Base-by-base conservation (phyloP, 129 eudicot genomes). In the Flaveria trinervia region DNA sequence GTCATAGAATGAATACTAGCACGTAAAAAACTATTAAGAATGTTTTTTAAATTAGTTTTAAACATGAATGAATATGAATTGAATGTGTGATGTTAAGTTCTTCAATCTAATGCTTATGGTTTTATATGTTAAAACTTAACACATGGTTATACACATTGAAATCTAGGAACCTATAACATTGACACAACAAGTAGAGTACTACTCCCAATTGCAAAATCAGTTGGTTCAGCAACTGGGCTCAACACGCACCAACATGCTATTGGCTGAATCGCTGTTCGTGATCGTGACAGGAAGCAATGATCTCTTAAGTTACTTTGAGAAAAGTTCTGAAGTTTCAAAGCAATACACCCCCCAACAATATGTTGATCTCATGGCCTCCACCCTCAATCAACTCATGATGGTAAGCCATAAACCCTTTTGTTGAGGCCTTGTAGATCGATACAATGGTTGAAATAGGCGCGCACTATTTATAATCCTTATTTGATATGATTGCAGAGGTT, bases 231-330 rank as follows among this genome's bases (percentile, higher is more conserved):
- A 49, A 64, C 7, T 84, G 56, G 96, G 96, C 10, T 41, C 83
- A 0, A 16, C 68, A 0, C 77, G 69, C 33, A 89, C 90, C 12
- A 60, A 77, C 4, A 13, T 77, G 3, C 87, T 82, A 77, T 43
- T 85, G n/a, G 66, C 87, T 0, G 89, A 87, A 54, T 83, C 93
- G 2, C 45, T 92, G 15, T 89, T 85, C 44, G 72, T 80, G 11
- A 25, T 89, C 7, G 93, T 92, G 41, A 87, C 89, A 0, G 97
- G 97, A 73, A 87, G 89, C 89, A 92, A 92, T 44, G 97, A 92
- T 77, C 41, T 89, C 2, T 71, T 89, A 45, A 85, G 73, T 52
- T 89, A 85, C 68, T 87, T 85, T 70, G 61, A 86, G 3, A 66
- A 85, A 8, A 77, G 71, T 15, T 86, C 88, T 1, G 23, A 80